phyloP scores from a whole-genome alignment of 345 rosid genomes.

The Rhodamnia argentea region DNA sequence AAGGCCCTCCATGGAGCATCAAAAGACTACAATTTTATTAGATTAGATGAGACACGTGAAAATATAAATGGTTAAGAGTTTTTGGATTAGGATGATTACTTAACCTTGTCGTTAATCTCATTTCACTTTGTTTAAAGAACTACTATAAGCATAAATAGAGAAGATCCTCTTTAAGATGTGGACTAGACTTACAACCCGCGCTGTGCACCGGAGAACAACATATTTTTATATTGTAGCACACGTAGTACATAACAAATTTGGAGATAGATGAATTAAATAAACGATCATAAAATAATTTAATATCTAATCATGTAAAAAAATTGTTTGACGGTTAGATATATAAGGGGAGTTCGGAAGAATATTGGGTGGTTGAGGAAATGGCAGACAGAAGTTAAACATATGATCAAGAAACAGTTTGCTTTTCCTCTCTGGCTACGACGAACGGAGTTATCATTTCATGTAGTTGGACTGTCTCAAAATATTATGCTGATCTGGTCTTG shows the following conservation, averaged over 20 bases:
- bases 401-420: too few relatives aligned
- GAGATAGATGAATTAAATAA: not conserved
- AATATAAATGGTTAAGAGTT: not conserved
- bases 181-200: not conserved
- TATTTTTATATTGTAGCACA: not conserved
- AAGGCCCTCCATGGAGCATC: not conserved
- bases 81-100: not conserved
- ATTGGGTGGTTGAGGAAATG: not conserved
- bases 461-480: not conserved
- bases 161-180: not conserved
- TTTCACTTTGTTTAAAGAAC: not conserved
- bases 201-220: not conserved
- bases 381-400: too few relatives aligned
- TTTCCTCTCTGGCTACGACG: too few relatives aligned
- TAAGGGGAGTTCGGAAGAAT: not conserved
- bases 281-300: not conserved
- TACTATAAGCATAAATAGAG: not conserved
- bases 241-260: not conserved
- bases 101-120: not conserved
- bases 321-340: not conserved
- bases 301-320: not conserved
- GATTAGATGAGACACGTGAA: not conserved
- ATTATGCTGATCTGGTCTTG: too few relatives aligned
- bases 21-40: not conserved
- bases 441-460: not conserved